These are phyloP conservation scores for Malassezia equina DNA, from an alignment of 1,284 basidiomycete species.

Conservation along the genomic window DNA sequence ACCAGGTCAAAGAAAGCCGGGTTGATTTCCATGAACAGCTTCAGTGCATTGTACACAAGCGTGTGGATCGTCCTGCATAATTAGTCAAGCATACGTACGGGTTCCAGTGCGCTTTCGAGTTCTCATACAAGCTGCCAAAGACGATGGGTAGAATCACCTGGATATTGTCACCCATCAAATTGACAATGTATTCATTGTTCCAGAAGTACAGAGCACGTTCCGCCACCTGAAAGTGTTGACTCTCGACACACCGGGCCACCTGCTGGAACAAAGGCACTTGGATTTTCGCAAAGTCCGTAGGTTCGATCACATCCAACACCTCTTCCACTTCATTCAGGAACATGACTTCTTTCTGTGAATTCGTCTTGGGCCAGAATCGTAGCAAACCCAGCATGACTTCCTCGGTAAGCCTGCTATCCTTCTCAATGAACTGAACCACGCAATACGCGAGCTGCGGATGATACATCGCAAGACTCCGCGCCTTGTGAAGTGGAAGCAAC, in stretches of 20 bases:
- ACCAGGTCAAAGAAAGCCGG: conserved; percentile 87
- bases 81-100: conserved; percentile 55
- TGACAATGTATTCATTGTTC: conserved; percentile 97
- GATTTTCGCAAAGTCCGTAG: conserved; percentile 91
- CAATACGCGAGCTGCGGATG: conserved; percentile 98
- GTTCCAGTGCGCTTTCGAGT: conserved; percentile 97
- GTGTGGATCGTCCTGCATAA: conserved; percentile 79
- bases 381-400: conserved; percentile 90
- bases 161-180: conserved; percentile 95
- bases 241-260: conserved; percentile 91
- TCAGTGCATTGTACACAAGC: conserved; percentile 97
- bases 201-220: conserved; percentile 48
- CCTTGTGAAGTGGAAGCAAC: conserved; percentile 95
- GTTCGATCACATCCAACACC: conserved; percentile 95
- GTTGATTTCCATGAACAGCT: conserved; percentile 98
- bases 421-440: conserved; percentile 97
- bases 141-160: conserved; percentile 83
- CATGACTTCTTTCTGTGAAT: conserved; percentile 99
- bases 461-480: conserved; percentile 88
- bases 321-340: conserved; percentile 99
- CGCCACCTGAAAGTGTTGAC: conserved; percentile 85
- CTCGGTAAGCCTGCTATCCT: conserved; percentile 82
- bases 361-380: conserved; percentile 98
- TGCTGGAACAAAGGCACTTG: conserved; percentile 88
- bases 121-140: conserved; percentile 92